phyloP scores from a whole-genome alignment of 2,329 filamentous ascomycete genomes.

The Ophiostoma himal-ulmi region DNA sequence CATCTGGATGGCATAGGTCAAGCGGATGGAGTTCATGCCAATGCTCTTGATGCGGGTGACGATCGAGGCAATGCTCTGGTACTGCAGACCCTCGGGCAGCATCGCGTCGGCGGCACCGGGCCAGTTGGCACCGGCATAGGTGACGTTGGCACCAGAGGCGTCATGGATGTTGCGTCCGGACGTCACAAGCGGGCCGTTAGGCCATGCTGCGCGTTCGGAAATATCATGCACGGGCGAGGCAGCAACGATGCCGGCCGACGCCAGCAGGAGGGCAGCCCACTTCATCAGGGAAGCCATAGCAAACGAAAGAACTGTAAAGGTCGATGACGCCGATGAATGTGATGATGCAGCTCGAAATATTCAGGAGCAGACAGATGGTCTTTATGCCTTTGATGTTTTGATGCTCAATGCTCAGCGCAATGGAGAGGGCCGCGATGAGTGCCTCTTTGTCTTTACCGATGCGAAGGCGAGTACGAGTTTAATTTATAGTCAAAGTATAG shows the following conservation, averaged over 20 bases:
- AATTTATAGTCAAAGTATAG: neutral
- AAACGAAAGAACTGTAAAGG: neutral
- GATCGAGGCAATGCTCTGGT: slow-evolving; percentile 51
- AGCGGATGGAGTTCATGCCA: slow-evolving; percentile 57
- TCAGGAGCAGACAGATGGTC: neutral
- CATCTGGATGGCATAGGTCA: slow-evolving; percentile 61
- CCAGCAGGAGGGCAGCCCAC: neutral
- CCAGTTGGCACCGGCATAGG: slow-evolving; percentile 56
- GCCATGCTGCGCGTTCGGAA: slow-evolving; percentile 31
- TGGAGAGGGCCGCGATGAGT: neutral
- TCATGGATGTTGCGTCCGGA: slow-evolving; percentile 41
- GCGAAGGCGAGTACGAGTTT: neutral
- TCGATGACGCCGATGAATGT: neutral
- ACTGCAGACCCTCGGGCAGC: slow-evolving; percentile 60
- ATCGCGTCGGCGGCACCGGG: slow-evolving; percentile 57
- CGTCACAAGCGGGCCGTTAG: slow-evolving; percentile 40
- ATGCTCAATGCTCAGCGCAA: neutral
- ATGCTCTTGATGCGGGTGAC: slow-evolving; percentile 52
- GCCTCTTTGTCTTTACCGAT: neutral
- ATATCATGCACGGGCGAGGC: neutral
- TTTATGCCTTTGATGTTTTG: neutral
- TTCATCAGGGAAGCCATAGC: neutral
- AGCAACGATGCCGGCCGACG: neutral
- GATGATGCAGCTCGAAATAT: neutral
- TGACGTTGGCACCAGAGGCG: slow-evolving; percentile 39